A percentile compares a stretch with the other conserved stretches of the same genome.
phyloP scores from a whole-genome alignment of 352 stramenopile genomes.

The Phytophthora fragariae region DNA sequence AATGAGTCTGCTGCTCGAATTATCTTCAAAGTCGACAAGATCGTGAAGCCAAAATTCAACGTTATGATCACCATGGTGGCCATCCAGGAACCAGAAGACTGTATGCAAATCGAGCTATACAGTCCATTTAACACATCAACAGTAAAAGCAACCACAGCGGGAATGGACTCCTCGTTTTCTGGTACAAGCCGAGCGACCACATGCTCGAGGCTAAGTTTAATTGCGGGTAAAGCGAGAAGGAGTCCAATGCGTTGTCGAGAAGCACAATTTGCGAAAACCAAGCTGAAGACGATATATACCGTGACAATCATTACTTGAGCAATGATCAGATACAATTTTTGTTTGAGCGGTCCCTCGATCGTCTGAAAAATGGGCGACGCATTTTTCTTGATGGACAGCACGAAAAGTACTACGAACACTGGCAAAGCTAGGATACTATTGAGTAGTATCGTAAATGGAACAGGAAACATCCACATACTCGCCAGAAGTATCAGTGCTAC shows the following conservation, averaged over 20 bases:
- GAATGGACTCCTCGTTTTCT: constrained; percentile 4
- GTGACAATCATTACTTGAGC: background rate
- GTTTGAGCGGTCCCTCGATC: background rate
- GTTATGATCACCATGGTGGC: constrained; percentile 1
- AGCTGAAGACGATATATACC: background rate
- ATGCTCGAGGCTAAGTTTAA: constrained; percentile 11
- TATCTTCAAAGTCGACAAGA: background rate
- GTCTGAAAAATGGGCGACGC: background rate
- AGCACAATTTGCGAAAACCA: background rate
- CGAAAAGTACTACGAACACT: background rate
- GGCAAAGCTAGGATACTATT: background rate
- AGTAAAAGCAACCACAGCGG: constrained; percentile 8
- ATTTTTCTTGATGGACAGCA: background rate
- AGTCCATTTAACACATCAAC: constrained; percentile 21
- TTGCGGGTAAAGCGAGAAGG: background rate
- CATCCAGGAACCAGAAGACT: constrained; percentile 9
- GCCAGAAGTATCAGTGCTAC: background rate
- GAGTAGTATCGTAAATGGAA: background rate
- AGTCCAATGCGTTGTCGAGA: background rate
- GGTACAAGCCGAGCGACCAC: background rate
- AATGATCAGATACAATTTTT: constrained; percentile 1
- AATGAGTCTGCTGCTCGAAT: background rate
- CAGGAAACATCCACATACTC: constrained; percentile 3
- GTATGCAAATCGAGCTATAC: constrained; percentile 19
- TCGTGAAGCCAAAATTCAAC: background rate